Percentiles rank a stretch among this genome's conserved stretches.
Evolutionary conservation across 23 red algal genomes (phyloP).

Genomic region (Rhodosorus marinus): DNA sequence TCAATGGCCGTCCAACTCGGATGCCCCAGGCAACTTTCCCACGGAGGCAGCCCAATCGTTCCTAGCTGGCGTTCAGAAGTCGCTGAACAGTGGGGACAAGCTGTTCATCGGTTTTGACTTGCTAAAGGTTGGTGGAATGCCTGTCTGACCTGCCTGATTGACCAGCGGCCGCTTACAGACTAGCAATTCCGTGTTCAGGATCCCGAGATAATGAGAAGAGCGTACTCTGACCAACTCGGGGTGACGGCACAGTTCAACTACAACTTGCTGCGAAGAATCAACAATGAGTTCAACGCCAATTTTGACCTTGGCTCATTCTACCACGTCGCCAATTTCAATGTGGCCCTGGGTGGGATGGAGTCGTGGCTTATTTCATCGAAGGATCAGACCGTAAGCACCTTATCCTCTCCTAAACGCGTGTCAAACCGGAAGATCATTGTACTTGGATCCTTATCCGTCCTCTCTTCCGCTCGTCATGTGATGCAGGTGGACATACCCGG

Average conservation of each 20-base stretch:
- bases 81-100: conserved; percentile 31
- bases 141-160: too few species aligned
- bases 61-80: conserved; percentile 6
- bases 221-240: conserved; percentile 50
- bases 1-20: too few species aligned
- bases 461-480: not conserved
- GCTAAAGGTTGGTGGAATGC: too few species aligned
- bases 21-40: conserved; percentile 73
- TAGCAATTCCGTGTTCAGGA: too few species aligned
- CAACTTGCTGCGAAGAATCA: conserved; percentile 67
- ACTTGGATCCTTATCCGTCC: too few species aligned
- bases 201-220: conserved; percentile 16
- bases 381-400: conserved; percentile 11
- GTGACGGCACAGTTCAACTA: conserved; percentile 68
- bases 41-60: conserved; percentile 11
- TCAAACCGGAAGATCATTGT: too few species aligned
- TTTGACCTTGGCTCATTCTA: conserved; percentile 48
- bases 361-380: conserved; percentile 53
- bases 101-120: conserved; percentile 72
- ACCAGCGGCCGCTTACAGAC: too few species aligned
- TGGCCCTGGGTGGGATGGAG: conserved; percentile 23
- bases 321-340: conserved; percentile 55
- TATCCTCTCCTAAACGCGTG: not conserved
- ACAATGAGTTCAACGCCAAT: conserved; percentile 51
- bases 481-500: not conserved